Conservation (phyloP, 2,329 filamentous ascomycete genomes). For the Decorospora gaudefroyi region DNA sequence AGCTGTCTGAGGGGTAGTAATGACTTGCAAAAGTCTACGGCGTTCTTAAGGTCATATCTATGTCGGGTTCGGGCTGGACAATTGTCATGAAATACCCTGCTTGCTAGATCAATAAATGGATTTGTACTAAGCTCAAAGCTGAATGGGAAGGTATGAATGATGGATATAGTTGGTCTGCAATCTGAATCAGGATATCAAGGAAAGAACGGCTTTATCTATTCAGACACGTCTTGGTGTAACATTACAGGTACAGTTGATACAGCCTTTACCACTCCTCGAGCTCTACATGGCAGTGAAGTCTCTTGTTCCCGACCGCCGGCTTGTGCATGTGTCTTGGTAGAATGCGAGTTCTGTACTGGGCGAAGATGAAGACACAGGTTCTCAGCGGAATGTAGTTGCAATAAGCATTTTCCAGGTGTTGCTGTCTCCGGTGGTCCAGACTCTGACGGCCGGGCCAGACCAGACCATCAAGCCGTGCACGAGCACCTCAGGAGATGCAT, state of each 20-base stretch:
- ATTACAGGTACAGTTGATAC: too few species aligned
- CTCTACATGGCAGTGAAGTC: too few species aligned
- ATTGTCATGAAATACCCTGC: constrained; percentile 16
- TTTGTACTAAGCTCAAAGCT: neutral
- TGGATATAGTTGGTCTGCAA: too few species aligned
- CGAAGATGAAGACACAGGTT: neutral
- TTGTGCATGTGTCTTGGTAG: too few species aligned
- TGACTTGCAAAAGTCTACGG: constrained; percentile 6
- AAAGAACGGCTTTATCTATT: too few species aligned
- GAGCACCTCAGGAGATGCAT: constrained; percentile 22
- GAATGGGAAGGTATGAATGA: too few species aligned
- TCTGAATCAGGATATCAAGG: too few species aligned
- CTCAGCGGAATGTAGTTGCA: constrained; percentile 34
- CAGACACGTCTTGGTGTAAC: too few species aligned
- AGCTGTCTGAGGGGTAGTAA: constrained; percentile 6
- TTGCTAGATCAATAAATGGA: constrained; percentile 13
- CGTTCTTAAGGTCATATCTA: constrained; percentile 6
- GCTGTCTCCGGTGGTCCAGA: constrained; percentile 36
- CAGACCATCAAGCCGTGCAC: constrained; percentile 23
- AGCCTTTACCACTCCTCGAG: too few species aligned
- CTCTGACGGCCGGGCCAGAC: constrained; percentile 23
- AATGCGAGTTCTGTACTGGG: neutral
- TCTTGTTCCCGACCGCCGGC: too few species aligned
- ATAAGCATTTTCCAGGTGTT: constrained; percentile 41
- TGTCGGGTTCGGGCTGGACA: constrained; percentile 7